Base-by-base conservation (phyloP, 805 yeast genomes). In the Wickerhamiella hasegawae region DNA sequence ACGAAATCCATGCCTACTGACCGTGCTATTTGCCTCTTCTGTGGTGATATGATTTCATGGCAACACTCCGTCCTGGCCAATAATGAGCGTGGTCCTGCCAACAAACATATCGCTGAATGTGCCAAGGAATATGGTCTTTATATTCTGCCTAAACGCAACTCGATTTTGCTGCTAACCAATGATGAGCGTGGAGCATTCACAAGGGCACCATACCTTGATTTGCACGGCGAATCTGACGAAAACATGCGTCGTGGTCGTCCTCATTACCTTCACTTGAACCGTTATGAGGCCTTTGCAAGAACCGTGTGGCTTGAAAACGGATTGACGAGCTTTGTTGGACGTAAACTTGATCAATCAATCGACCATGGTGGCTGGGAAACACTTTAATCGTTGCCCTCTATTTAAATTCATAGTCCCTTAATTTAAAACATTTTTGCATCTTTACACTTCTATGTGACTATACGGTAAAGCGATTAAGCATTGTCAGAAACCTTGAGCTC, bases 351-450 rank as follows among this genome's bases (percentile, higher is more conserved):
- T 46, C 72, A 76, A 27, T 69, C 68, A 5, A 57, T 76, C 23
- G 97, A 87, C 54, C 71, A 77, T 26, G 98, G 98, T 6, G 98
- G 98, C 0, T 87, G 98, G 98, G 90, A 79, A 46, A 80, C 90
- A 1, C 59, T 79, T 41, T 82, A 21, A 11, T 11, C 6, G 6
- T 21, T 21, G 11, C 24, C 6, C 24, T 21, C 11, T 21, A 21
- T 21, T 8, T 21, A 21, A 8, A 21, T 21, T 21, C 24, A 8
- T 11, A 21, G 6, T 21, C 24, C 11, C n/a, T n/a, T n/a, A n/a
- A n/a, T n/a, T n/a, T n/a, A n/a, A n/a, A n/a, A n/a, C n/a, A n/a
- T n/a, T n/a, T n/a, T n/a, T n/a, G n/a, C n/a, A n/a, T n/a, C n/a
- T n/a, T n/a, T n/a, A n/a, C n/a, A n/a, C n/a, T n/a, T n/a, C n/a